Evolutionary conservation across 148 eudicot genomes (phyloP), one percentile per base, ranked within the genome.

Genomic region (Drosera capensis): DNA sequence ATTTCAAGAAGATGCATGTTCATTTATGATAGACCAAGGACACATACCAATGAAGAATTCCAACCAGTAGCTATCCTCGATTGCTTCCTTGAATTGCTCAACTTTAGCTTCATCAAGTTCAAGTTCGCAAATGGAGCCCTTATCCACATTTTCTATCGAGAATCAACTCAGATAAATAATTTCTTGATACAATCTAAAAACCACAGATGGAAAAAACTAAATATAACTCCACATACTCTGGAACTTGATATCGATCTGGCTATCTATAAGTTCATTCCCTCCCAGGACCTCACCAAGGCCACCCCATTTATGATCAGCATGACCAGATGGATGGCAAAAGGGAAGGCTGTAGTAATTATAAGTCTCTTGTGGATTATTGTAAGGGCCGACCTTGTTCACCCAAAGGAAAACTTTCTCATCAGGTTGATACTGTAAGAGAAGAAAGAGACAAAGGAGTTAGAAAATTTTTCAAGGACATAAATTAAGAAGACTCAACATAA

Each of bases 371-470:
- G 85, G 85, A 48, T 78, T 78, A 48, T 78, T 73, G 34, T 78
- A 78, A 20, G 85, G 85, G 31, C 85, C 85, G 54, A 70, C 85
- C 53, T 78, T 78, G 47, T 78, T 78, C 38, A 78, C 85, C 85
- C 85, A 78, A 11, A 78, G 74, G 36, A 65, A 73, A 54, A 78
- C 72, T 13, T 63, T 55, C 0, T 78, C 80, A 21, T 62, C 63
- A 14, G 51, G 40, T 62, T 71, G 66, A 54, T 70, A 74, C 77
- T 78, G 62, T 52, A 15, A 43, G 43, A 11, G 63, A 53, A 50
- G 47, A 28, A 28, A 9, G 31, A 9, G 31, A 9, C 4, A 28
- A 28, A 28, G n/a, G n/a, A n/a, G n/a, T n/a, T n/a, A n/a, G n/a
- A n/a, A n/a, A n/a, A n/a, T n/a, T n/a, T n/a, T n/a, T n/a, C n/a